Conservation (phyloP, 2,329 filamentous ascomycete species). For the Pseudogymnoascus sp. region DNA sequence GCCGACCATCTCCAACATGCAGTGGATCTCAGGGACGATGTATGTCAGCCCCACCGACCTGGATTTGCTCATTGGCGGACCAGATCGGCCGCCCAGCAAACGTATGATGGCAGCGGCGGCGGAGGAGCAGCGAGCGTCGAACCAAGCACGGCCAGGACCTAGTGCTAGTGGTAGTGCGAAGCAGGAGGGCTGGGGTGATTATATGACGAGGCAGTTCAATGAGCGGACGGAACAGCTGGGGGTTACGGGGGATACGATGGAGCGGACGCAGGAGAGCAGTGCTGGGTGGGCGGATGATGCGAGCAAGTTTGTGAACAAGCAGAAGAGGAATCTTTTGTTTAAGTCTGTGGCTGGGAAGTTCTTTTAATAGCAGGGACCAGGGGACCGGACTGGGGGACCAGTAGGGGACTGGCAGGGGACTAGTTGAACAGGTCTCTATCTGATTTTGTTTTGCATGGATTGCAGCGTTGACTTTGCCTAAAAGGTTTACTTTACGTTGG, state of each 20-base stretch:
- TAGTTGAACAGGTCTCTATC: background rate
- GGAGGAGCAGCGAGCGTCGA: constrained; percentile 58
- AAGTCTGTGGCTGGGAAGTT: constrained; percentile 59
- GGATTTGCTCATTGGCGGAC: constrained; percentile 82
- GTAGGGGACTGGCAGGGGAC: background rate
- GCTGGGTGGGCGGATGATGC: constrained; percentile 81
- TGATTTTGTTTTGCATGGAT: background rate
- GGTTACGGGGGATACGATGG: constrained; percentile 76
- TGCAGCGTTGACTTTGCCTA: background rate
- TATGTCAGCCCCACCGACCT: constrained; percentile 80
- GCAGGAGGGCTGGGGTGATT: constrained; percentile 64
- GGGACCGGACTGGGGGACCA: background rate
- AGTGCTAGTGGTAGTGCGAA: constrained; percentile 24
- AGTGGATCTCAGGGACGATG: constrained; percentile 95
- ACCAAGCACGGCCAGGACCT: constrained; percentile 30
- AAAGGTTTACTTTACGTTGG: background rate
- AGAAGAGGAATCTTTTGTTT: constrained; percentile 78
- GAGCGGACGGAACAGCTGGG: constrained; percentile 84
- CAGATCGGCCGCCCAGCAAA: constrained; percentile 80
- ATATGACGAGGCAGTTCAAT: constrained; percentile 78
- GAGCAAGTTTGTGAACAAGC: constrained; percentile 73
- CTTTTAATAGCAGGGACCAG: constrained; percentile 17
- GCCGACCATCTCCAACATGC: constrained; percentile 87
- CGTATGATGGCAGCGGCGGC: constrained; percentile 75
- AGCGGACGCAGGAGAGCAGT: constrained; percentile 71